Evolutionary conservation across 805 yeast genomes (phyloP), one percentile per base, ranked within the genome.

Genomic region (Saturnispora dispora): DNA sequence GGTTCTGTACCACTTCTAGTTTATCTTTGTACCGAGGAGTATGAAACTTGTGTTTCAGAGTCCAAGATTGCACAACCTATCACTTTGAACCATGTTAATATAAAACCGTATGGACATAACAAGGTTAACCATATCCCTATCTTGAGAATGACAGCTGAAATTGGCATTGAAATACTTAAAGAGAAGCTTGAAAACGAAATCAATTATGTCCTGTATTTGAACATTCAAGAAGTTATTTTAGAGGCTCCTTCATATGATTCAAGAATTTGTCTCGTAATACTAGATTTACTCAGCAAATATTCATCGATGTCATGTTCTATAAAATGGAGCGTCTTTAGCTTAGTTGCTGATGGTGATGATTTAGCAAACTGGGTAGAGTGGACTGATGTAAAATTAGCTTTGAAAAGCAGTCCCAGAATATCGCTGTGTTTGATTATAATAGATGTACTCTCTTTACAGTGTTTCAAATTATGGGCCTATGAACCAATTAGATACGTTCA

Each of bases 131-230:
- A 18, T 37, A 23, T 40, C 7, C 44, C 44, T 22, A 23, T 40
- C n/a, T 23, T 40, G 18, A 22, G 17, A 23, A 30, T 22, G 4
- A 30, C 44, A 13, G 2, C n/a, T 23, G 28, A 11, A 3, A 15
- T 40, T 15, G 44, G 11, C n/a, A 23, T 11, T 15, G 15, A 22
- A 7, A 7, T 5, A 13, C n/a, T 40, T 23, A n/a, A 7, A 13
- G 5, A 15, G 15, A 40, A 40, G 30, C 60, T 83, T n/a, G 53
- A 64, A 27, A 77, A 80, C 57, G 88, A 83, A 62, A 64, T 82
- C 37, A 69, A 73, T 17, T 79, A 79, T 58, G 85, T 87, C 2
- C 66, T 70, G 42, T 81, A 74, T 60, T 71, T 82, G 32, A 88
- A 88, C 0, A 61, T 83, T 23, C 42, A 68, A 69, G 8, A 76